These are phyloP conservation scores for Aureobasidium sp. DNA, from an alignment of 2,329 filamentous ascomycete species.

Conservation along the genomic window DNA sequence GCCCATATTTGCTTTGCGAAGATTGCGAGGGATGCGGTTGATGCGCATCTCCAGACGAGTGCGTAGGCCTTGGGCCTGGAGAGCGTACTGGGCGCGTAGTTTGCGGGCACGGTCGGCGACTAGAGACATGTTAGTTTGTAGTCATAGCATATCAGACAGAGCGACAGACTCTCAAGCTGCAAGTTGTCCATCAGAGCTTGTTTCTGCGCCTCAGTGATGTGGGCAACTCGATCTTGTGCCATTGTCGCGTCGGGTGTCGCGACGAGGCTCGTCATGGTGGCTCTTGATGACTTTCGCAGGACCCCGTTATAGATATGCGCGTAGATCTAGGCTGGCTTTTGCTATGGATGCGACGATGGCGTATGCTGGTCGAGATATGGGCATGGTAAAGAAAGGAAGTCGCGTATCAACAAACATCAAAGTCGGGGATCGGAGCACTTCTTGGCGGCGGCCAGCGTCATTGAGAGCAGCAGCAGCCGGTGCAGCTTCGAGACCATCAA, in stretches of 20 bases:
- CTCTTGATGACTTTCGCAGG: slow-evolving; percentile 3
- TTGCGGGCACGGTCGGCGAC: slow-evolving; percentile 84
- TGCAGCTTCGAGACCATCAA: slow-evolving; percentile 2
- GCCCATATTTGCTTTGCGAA: slow-evolving; percentile 75
- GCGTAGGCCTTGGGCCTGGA: slow-evolving; percentile 78
- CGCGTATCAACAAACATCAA: slow-evolving; percentile 6
- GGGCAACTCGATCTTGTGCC: slow-evolving; percentile 9
- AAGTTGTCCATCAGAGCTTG: slow-evolving; percentile 83
- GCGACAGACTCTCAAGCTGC: slow-evolving; percentile 68
- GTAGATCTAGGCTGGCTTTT: neutral
- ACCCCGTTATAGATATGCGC: neutral
- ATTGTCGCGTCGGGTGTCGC: slow-evolving; percentile 20
- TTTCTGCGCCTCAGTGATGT: slow-evolving; percentile 56
- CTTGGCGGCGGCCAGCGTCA: neutral
- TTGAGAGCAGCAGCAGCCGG: neutral
- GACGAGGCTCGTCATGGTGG: slow-evolving; percentile 4
- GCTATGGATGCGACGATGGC: neutral
- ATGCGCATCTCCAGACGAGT: slow-evolving; percentile 87
- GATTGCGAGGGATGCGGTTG: slow-evolving; percentile 76
- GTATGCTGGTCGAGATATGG: neutral
- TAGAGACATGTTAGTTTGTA: slow-evolving; percentile 37
- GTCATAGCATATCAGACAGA: slow-evolving; percentile 19
- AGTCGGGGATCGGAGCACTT: neutral
- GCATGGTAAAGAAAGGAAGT: neutral
- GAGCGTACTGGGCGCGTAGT: slow-evolving; percentile 78